These are phyloP conservation scores for Clonostachys rhizophaga DNA, from an alignment of 2,329 filamentous ascomycete genomes.

Conservation along the genomic window DNA sequence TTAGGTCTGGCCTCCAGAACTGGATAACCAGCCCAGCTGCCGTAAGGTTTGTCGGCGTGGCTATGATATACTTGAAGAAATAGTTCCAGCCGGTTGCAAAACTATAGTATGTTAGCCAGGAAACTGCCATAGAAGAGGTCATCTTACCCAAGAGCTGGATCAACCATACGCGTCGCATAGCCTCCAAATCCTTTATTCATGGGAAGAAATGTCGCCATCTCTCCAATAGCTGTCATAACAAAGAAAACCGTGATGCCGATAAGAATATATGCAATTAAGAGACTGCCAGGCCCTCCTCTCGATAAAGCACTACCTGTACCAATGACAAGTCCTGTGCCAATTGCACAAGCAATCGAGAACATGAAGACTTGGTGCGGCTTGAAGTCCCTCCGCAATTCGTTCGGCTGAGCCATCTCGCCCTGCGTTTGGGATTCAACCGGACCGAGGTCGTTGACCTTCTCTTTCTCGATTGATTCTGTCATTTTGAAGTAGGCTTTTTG, in stretches of 20 bases:
- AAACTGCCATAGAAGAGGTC: not conserved
- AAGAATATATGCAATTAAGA: conserved; percentile 32
- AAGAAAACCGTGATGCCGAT: conserved; percentile 46
- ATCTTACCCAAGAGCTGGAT: conserved; percentile 20
- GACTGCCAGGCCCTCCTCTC: conserved; percentile 35
- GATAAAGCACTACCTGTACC: conserved; percentile 43
- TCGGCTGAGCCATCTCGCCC: no score
- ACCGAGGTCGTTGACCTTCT: no score
- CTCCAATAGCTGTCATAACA: conserved; percentile 42
- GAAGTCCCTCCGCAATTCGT: conserved; percentile 10
- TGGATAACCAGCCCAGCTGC: conserved; percentile 28
- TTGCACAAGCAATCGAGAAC: conserved; percentile 30
- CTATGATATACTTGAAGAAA: conserved; percentile 37
- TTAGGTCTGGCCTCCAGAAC: conserved; percentile 30
- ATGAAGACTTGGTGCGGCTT: conserved; percentile 22
- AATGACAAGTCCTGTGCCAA: conserved; percentile 39
- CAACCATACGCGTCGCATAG: conserved; percentile 19
- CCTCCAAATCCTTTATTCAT: conserved; percentile 19
- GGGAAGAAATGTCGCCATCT: conserved; percentile 20
- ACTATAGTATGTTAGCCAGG: conserved; percentile 4
- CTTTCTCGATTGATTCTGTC: no score
- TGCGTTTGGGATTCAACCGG: no score
- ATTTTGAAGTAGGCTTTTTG: no score
- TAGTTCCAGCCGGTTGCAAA: conserved; percentile 43
- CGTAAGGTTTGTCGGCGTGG: conserved; percentile 29